Evolutionary conservation across 2,329 filamentous ascomycete species (phyloP), one percentile per base, ranked within the genome.

Genomic region (Pezicula rhizophila): DNA sequence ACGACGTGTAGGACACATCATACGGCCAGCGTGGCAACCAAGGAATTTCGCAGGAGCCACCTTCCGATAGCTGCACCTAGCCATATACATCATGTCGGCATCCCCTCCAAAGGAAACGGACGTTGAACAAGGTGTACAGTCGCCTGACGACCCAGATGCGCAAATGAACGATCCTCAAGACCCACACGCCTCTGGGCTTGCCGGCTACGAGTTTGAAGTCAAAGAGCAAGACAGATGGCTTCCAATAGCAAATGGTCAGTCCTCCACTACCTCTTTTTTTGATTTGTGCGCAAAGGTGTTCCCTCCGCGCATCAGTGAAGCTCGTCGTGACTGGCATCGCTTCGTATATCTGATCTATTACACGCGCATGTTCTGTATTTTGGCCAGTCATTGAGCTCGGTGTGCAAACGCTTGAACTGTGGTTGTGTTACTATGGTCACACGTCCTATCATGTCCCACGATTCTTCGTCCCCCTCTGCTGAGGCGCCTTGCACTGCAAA

Each of bases 1-100:
- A 46, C 51, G 47, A 47, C 45, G 48, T 53, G 51, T 50, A 48
- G 49, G 49, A 57, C 57, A 57, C 51, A 54, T 56, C 57, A 58
- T 48, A 54, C 53, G 45, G 54, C 50, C 57, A 56, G 53, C 60
- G 58, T 61, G 58, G 57, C 60, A 60, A 56, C 57, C 59, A 63
- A 62, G 58, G 57, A 60, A 60, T 53, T 58, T 54, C 42, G 48
- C 52, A 53, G 48, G 57, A 56, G 49, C 52, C 49, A 51, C 44
- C 52, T 57, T 54, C 59, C 60, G 54, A 56, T 49, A 60, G 60
- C 69, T 73, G 69, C 68, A 71, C 62, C 59, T 63, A 61, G 78
- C 82, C 82, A 84, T 85, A 88, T 89, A 93, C 77, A 83, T 79
- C 75, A 87, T 96, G 91, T 95, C 91, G 78, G 87, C 89, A 82